These are phyloP conservation scores for Stachybotrys echinatus DNA, from an alignment of 2,329 filamentous ascomycete genomes.

Conservation along the genomic window DNA sequence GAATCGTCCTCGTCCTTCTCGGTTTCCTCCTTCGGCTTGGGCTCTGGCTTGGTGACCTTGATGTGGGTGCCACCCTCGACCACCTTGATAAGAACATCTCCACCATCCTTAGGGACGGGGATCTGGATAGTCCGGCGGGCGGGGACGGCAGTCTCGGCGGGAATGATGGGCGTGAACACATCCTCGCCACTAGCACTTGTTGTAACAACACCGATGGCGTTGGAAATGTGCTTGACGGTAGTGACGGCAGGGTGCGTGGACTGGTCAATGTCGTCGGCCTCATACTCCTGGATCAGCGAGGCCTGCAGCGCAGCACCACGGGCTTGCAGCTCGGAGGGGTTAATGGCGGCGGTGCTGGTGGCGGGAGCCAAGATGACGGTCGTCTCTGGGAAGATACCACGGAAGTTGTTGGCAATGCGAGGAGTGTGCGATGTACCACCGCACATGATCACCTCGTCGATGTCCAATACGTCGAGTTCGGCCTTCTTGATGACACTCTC, in stretches of 20 bases:
- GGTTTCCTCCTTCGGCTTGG: constrained; percentile 68
- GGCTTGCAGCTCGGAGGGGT: constrained; percentile 85
- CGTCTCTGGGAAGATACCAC: constrained; percentile 72
- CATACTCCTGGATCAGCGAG: constrained; percentile 89
- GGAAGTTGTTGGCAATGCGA: constrained; percentile 79
- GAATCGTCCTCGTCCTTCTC: constrained; percentile 64
- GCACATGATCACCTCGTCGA: constrained; percentile 90
- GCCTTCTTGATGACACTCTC: constrained; percentile 87
- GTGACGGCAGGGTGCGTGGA: constrained; percentile 94
- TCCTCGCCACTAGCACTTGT: constrained; percentile 54
- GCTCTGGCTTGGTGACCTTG: constrained; percentile 85
- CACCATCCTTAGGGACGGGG: constrained; percentile 69
- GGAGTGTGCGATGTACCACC: constrained; percentile 92
- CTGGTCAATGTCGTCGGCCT: constrained; percentile 88
- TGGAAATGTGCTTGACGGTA: constrained; percentile 82
- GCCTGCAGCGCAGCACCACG: constrained; percentile 94
- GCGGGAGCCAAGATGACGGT: constrained; percentile 79
- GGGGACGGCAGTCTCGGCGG: constrained; percentile 82
- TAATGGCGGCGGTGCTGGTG: constrained; percentile 72
- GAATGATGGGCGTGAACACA: constrained; percentile 75
- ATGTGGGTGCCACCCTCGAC: constrained; percentile 87
- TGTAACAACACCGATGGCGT: constrained; percentile 82
- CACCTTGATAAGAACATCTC: constrained; percentile 82
- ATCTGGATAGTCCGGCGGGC: constrained; percentile 81
- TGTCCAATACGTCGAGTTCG: constrained; percentile 82